Base-by-base conservation (phyloP, 768 basidiomycete species). In the Termitomyces sp. region DNA sequence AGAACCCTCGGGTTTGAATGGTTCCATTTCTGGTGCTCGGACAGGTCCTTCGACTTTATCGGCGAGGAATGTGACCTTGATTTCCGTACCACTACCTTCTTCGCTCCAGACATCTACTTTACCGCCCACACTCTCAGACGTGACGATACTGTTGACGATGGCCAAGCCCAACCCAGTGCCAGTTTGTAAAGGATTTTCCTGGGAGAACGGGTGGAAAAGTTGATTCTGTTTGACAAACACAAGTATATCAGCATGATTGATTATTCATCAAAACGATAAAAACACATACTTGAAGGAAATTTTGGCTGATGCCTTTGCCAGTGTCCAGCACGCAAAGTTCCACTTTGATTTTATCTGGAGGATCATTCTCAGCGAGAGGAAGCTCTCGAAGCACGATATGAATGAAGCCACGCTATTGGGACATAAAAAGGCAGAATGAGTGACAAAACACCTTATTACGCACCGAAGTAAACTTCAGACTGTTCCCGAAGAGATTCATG, bases 401-500 rank as follows among this genome's bases (percentile, higher is more conserved):
- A 35, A 98, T 85, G 70, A 84, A 95, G 28, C 95, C 95, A 67
- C 87, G 80, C 89, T 95, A 52, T 0, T n/a, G 26, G 13, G 2
- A 46, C 12, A 33, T 14, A 10, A 26, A 30, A 26, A 46, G 33
- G n/a, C 30, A 57, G 8, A 36, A 26, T 54, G 5, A 51, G 26
- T n/a, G 47, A 40, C 10, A 26, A 1, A 38, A 8, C 3, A 18
- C 3, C 28, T 53, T 14, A 1, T 18, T 14, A 71, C 85, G 33
- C 67, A 91, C 92, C 47, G 82, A 78, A 33, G 94, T 96, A 71
- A 97, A 97, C 71, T 98, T 96, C 55, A 95, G 75, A 66, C 92
- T 93, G 71, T 96, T 97, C 16, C 94, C 93, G 64, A 97, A 93
- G 40, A 98, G 72, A 69, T 98, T 98, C 93, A 97, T 96, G 61